Percentiles rank a stretch among this genome's conserved stretches.
Conservation (phyloP, 2,329 filamentous ascomycete species). For the Cladophialophora yegresii region DNA sequence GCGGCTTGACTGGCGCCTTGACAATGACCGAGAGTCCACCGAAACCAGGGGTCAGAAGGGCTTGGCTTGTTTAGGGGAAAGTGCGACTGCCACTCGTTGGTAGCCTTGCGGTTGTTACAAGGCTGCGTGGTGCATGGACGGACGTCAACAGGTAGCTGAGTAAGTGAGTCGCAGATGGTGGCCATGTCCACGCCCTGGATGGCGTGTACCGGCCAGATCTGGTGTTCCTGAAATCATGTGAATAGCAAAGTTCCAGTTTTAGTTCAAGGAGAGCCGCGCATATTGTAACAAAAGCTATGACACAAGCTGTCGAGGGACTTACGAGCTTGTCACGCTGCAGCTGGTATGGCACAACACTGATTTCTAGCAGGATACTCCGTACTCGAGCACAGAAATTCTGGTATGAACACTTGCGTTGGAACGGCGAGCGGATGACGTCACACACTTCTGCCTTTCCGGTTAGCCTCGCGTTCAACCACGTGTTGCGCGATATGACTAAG, state of each 20-base stretch:
- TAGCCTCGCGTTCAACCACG: background rate
- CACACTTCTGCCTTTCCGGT: background rate
- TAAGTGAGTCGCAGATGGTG: background rate
- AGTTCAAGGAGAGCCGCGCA: background rate
- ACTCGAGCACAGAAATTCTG: background rate
- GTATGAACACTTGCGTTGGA: background rate
- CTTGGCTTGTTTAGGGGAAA: background rate
- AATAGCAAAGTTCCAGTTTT: background rate
- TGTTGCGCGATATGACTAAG: conserved; percentile 23
- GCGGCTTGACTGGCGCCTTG: background rate
- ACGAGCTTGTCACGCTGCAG: background rate
- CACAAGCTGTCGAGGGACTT: background rate
- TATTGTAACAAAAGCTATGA: background rate
- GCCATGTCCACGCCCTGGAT: background rate
- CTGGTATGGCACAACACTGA: background rate
- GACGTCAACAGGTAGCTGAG: background rate
- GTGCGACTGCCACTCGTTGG: background rate
- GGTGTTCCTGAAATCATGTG: background rate
- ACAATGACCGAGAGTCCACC: conserved; percentile 7
- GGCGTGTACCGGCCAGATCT: background rate
- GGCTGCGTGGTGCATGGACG: conserved; percentile 7
- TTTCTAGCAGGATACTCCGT: background rate
- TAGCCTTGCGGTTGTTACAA: background rate
- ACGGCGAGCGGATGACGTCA: conserved; percentile 34
- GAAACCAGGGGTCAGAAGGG: background rate